Base-by-base conservation (phyloP, 1,284 basidiomycete species). In the Cryptococcus neoformans region DNA sequence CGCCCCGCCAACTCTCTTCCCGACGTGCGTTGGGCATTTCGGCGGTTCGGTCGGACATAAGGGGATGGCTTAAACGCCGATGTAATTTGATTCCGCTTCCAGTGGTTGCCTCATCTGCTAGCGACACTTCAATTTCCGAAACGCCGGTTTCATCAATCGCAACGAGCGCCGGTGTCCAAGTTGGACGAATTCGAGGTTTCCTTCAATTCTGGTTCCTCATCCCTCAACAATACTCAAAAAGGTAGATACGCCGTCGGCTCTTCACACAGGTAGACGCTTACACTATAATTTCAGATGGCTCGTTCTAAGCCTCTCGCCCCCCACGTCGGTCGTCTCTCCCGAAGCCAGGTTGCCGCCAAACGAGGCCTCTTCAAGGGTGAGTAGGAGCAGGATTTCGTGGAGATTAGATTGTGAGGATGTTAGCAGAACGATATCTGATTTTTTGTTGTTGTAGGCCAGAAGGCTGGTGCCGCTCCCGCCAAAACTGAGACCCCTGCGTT, bases 221-320 rank as follows among this genome's bases (percentile, higher is more conserved):
- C 59, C 58, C 42, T 60, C 62, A 60, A 60, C 49, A 58, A 45
- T 14, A 58, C 42, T 38, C 37, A 49, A 60, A 54, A 59, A 59
- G 56, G 56, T 58, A 44, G 37, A 47, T 40, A 16, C 35, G 16
- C 40, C 38, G 49, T 41, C 28, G 28, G 44, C 10, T 38, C 40
- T 35, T 28, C 37, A 38, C 45, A 17, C 11, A 17, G 40, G 36
- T 17, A 38, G 35, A 49, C 10, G 38, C 53, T 46, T 6, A 51
- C 48, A 51, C 53, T 36, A 12, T 21, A 64, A 49, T 68, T 54
- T 59, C 73, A 89, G 87, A 95, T 96, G 92, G 91, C 91, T 81
- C 90, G 92, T 83, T 90, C 85, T 81, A 88, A 88, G 82, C 85
- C 88, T 82, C 81, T 93, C 80, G 86, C 85, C 76, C 85, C 88